Percentiles rank a stretch among this genome's conserved stretches.
phyloP scores from a whole-genome alignment of 108 stramenopile species.

The Aureococcus anophagefferens region DNA sequence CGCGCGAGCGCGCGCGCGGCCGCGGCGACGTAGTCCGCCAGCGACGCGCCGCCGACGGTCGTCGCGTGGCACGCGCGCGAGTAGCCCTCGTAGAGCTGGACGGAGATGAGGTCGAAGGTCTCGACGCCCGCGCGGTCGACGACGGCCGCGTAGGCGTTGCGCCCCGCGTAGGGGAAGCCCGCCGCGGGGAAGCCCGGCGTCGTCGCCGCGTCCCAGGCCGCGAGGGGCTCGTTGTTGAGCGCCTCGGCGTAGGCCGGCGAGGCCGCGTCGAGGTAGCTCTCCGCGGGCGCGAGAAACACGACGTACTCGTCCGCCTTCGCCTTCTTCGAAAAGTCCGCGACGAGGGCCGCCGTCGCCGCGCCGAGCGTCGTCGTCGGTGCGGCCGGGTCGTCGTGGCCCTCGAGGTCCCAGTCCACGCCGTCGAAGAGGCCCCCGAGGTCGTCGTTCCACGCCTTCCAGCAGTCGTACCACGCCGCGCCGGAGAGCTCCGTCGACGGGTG shows the following conservation, averaged over 20 bases:
- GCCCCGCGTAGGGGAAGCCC: slow-evolving; percentile 55
- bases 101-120: slow-evolving; percentile 59
- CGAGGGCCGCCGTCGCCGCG: slow-evolving; percentile 42
- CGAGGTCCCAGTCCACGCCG: slow-evolving; percentile 67
- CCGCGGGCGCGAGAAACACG: slow-evolving; percentile 67
- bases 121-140: slow-evolving; percentile 1
- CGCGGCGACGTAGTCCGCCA: not conserved
- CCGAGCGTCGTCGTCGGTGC: slow-evolving; percentile 45
- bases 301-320: slow-evolving; percentile 47
- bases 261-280: slow-evolving; percentile 62
- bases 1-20: not conserved
- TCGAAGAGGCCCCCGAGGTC: not conserved
- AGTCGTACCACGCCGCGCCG: slow-evolving; percentile 6
- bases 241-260: not conserved
- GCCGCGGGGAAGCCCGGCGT: slow-evolving; percentile 37
- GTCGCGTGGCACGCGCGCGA: slow-evolving; percentile 46
- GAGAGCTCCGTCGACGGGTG: slow-evolving; percentile 35
- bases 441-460: slow-evolving; percentile 6
- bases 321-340: slow-evolving; percentile 46
- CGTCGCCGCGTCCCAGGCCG: not conserved
- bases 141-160: slow-evolving; percentile 60
- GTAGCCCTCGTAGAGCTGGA: slow-evolving; percentile 74
- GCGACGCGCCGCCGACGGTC: not conserved
- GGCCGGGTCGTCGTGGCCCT: slow-evolving; percentile 54
- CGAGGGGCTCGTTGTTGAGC: not conserved